Conservation (phyloP, 1,139 yeast species). For the Pichia inconspicua region DNA sequence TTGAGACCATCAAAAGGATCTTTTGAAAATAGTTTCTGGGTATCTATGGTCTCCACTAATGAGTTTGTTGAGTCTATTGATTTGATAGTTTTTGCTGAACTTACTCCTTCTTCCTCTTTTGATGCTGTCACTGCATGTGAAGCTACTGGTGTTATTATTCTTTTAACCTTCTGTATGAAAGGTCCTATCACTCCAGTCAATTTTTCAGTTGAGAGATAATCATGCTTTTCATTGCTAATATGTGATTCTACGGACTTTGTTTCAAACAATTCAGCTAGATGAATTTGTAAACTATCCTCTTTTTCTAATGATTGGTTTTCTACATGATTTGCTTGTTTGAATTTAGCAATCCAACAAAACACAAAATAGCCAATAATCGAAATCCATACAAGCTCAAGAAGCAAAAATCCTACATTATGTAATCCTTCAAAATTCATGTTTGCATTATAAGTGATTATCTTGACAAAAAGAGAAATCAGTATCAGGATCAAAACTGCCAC, state of each 20-base stretch:
- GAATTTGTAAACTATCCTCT: background rate
- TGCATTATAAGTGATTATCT: conserved; percentile 1
- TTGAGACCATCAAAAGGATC: background rate
- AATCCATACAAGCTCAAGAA: conserved; percentile 3
- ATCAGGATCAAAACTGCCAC: background rate
- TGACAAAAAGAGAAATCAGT: conserved; percentile 1
- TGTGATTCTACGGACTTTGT: background rate
- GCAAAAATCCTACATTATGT: conserved; percentile 5
- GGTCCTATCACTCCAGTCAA: background rate
- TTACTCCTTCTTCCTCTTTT: background rate
- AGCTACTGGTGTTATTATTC: conserved; percentile 2
- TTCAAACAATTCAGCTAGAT: background rate
- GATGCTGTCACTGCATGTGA: background rate
- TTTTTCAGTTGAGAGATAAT: no score
- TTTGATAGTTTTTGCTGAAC: background rate
- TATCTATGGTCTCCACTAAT: background rate
- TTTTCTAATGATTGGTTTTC: background rate
- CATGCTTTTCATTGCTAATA: background rate
- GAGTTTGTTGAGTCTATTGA: background rate
- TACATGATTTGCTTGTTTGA: background rate
- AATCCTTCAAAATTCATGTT: conserved; percentile 4
- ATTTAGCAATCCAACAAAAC: background rate
- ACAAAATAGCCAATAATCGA: background rate
- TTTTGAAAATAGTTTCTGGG: background rate
- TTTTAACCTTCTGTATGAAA: background rate